A percentile compares a stretch with the other conserved stretches of the same genome.
Conservation (phyloP, 768 basidiomycete genomes). For the Mrakia gelida region DNA sequence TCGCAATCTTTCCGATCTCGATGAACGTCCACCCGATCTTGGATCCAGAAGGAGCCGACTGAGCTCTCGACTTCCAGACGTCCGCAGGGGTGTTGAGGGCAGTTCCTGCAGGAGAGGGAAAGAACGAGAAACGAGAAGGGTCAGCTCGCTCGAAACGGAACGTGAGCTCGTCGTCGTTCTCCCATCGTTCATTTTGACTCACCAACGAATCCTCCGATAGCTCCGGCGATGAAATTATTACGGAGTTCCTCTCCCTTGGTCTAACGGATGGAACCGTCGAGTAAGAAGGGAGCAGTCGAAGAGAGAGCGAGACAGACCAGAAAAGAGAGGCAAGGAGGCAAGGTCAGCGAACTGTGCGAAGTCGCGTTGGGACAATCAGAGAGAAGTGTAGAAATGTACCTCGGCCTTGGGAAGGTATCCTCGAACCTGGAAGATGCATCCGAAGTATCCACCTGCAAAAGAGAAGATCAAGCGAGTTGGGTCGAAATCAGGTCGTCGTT, state of each 20-base stretch:
- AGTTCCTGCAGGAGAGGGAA: constrained; percentile 59
- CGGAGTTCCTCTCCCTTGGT: constrained; percentile 63
- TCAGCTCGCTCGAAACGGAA: constrained; percentile 39
- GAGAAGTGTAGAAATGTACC: constrained; percentile 49
- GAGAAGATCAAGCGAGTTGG: too few species aligned
- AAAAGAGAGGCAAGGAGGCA: background rate
- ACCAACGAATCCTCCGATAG: constrained; percentile 68
- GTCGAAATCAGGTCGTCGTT: too few species aligned
- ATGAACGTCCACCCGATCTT: constrained; percentile 53
- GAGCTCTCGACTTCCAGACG: constrained; percentile 94
- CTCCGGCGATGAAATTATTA: constrained; percentile 90
- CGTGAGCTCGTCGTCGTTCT: constrained; percentile 34
- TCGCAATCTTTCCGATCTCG: constrained; percentile 65
- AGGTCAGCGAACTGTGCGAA: too few species aligned
- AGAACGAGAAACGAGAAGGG: constrained; percentile 37
- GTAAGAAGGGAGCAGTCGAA: too few species aligned
- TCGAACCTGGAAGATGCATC: constrained; percentile 77
- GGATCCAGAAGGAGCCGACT: constrained; percentile 53
- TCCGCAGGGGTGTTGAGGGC: constrained; percentile 81
- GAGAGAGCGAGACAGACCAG: background rate
- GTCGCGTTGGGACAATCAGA: background rate
- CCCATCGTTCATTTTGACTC: background rate
- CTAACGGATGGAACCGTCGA: too few species aligned
- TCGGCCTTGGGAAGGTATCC: constrained; percentile 75
- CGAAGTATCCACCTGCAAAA: constrained; percentile 69